Percentiles rank a stretch among this genome's conserved stretches.
Evolutionary conservation across 176 grass and related monocot genomes (phyloP).

Genomic region (Melocanna baccifera): DNA sequence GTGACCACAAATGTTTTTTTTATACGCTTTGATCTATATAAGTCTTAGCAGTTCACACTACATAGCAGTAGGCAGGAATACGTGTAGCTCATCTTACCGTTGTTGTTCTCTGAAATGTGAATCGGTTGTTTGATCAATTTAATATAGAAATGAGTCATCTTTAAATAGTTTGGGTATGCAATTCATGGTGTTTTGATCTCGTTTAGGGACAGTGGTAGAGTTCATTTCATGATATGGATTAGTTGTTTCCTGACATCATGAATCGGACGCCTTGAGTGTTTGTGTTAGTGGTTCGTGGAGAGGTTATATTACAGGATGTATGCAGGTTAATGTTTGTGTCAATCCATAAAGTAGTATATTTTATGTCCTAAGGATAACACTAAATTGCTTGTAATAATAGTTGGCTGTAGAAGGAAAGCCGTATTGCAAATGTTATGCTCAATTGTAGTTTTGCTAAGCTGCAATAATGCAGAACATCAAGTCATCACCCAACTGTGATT

Average conservation of each 20-base stretch:
- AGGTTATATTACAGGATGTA: background rate
- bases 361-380: background rate
- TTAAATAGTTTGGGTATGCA: background rate
- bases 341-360: slow-evolving; percentile 17
- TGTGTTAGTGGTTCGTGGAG: background rate
- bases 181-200: background rate
- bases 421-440: background rate
- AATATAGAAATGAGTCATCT: background rate
- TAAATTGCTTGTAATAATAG: background rate
- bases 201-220: background rate
- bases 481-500: background rate
- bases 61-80: background rate
- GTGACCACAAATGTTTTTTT: background rate
- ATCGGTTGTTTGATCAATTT: background rate
- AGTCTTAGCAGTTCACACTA: background rate
- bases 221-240: slow-evolving; percentile 12
- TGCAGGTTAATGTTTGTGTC: background rate
- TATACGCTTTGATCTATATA: slow-evolving; percentile 11
- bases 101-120: slow-evolving; percentile 5
- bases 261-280: background rate
- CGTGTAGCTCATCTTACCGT: background rate
- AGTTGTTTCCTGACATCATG: background rate
- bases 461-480: slow-evolving; percentile 13
- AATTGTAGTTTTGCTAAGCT: slow-evolving; percentile 11
- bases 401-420: slow-evolving; percentile 16